Percentiles rank a stretch among this genome's conserved stretches.
phyloP scores from a whole-genome alignment of 352 stramenopile species.

The Aphanomyces stellatus region DNA sequence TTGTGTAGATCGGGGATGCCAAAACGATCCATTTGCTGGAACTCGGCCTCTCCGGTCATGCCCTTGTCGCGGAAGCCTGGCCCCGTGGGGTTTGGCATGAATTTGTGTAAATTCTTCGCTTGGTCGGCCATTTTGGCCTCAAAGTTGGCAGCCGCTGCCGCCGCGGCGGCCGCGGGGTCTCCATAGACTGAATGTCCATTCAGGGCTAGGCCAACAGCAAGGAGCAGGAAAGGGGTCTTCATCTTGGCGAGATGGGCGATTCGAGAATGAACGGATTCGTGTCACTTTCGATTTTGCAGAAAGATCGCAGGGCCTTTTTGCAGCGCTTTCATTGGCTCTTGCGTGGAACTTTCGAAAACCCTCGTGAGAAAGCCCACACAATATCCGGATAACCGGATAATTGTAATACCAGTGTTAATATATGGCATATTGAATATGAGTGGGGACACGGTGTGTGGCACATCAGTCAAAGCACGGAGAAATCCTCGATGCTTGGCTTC shows the following conservation, averaged over 20 bases:
- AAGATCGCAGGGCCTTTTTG: neutral
- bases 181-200: no score
- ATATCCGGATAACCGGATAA: neutral
- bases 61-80: constrained; percentile 18
- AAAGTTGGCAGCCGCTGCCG: constrained; percentile 1
- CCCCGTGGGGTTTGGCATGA: constrained; percentile 16
- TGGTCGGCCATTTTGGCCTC: constrained; percentile 20
- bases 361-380: neutral
- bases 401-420: no score
- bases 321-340: neutral
- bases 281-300: neutral
- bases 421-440: no score
- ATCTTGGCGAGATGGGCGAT: neutral
- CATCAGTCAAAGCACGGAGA: no score
- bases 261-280: neutral
- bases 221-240: neutral
- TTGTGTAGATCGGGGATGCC: constrained; percentile 19
- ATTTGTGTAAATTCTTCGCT: constrained; percentile 18
- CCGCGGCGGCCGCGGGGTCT: neutral
- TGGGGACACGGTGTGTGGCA: no score
- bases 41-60: constrained; percentile 12
- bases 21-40: constrained; percentile 18
- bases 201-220: neutral
- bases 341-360: neutral
- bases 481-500: no score